Conservation (phyloP, 306 rosid genomes). For the Gleditsia sinensis region DNA sequence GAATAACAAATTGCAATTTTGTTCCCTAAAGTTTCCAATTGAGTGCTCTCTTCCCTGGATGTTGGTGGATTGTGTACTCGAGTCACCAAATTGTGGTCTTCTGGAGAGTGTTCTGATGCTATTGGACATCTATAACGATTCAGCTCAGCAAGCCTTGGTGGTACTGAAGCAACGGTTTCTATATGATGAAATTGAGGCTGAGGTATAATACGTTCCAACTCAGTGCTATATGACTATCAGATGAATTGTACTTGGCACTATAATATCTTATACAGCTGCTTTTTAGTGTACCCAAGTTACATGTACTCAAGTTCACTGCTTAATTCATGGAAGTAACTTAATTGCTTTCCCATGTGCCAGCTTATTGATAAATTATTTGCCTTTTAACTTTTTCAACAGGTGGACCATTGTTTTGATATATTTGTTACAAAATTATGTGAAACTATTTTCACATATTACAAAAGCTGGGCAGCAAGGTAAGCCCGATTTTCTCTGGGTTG, state of each 20-base stretch:
- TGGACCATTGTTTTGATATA: constrained; percentile 93
- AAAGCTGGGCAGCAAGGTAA: constrained; percentile 99
- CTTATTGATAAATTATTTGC: constrained; percentile 13
- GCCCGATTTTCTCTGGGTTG: constrained; percentile 29
- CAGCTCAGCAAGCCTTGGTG: constrained; percentile 95
- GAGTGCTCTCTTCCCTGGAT: constrained; percentile 99
- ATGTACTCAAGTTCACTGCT: neutral
- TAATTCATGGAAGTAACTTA: constrained; percentile 10
- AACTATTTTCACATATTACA: constrained; percentile 76
- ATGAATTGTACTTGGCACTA: constrained; percentile 26
- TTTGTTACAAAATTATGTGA: constrained; percentile 85
- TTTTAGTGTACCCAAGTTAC: constrained; percentile 7
- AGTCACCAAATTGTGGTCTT: constrained; percentile 86
- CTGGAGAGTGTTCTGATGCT: constrained; percentile 92
- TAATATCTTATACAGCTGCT: constrained; percentile 20
- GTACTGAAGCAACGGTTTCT: constrained; percentile 91
- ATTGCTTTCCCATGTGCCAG: constrained; percentile 2
- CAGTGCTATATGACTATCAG: constrained; percentile 12
- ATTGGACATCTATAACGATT: constrained; percentile 91
- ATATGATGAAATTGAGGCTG: constrained; percentile 98
- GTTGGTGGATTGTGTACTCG: constrained; percentile 91
- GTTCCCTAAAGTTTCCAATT: constrained; percentile 72
- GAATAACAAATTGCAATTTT: constrained; percentile 33
- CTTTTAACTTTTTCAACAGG: constrained; percentile 50
- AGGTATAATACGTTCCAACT: constrained; percentile 56